phyloP scores from a whole-genome alignment of 2,329 filamentous ascomycete genomes.

The Periglandula ipomoeae region DNA sequence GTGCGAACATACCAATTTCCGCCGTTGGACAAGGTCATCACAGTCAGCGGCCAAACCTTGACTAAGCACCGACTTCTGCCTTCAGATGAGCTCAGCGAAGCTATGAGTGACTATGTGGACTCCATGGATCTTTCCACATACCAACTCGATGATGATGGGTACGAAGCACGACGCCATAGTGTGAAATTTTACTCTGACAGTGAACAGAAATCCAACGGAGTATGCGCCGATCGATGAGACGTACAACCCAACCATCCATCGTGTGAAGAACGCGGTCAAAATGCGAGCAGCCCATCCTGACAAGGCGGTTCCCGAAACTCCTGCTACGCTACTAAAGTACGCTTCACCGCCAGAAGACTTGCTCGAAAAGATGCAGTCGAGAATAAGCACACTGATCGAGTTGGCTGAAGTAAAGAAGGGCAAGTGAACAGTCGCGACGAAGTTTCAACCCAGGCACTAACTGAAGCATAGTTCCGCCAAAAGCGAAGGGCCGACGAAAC shows the following conservation, averaged over 20 bases:
- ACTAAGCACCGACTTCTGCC: conserved; percentile 80
- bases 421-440: conserved; percentile 18
- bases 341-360: conserved; percentile 63
- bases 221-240: conserved; percentile 72
- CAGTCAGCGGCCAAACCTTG: conserved; percentile 71
- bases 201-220: conserved; percentile 42
- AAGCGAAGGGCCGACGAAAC: conserved; percentile 63
- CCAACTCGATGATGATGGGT: conserved; percentile 68
- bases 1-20: conserved; percentile 86
- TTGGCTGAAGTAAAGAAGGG: conserved; percentile 78
- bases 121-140: conserved; percentile 76
- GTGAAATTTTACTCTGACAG: neutral
- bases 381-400: conserved; percentile 55
- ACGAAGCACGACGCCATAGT: conserved; percentile 16
- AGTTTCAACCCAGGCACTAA: neutral
- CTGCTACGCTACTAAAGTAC: conserved; percentile 61
- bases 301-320: conserved; percentile 50
- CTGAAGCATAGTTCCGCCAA: conserved; percentile 57
- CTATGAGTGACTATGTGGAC: conserved; percentile 90
- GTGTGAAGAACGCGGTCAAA: conserved; percentile 77
- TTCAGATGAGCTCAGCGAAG: conserved; percentile 58
- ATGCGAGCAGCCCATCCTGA: conserved; percentile 70
- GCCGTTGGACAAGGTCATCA: conserved; percentile 77
- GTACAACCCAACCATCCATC: conserved; percentile 79
- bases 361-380: conserved; percentile 43